Percentiles rank a stretch among this genome's conserved stretches.
phyloP scores from a whole-genome alignment of 352 stramenopile species.

The Halophytophthora batemanensis region DNA sequence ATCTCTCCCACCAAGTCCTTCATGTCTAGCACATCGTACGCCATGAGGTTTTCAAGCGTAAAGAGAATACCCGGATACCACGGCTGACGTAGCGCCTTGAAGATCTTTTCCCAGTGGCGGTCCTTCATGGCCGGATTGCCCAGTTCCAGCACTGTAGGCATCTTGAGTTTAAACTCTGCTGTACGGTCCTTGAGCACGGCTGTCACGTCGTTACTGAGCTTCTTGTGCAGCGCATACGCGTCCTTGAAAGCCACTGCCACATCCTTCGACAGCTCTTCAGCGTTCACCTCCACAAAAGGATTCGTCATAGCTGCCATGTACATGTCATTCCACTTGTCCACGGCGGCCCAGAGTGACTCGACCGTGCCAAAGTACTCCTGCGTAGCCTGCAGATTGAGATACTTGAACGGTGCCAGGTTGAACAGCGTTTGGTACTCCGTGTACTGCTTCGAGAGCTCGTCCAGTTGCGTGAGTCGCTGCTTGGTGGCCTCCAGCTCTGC shows the following conservation, averaged over 20 bases:
- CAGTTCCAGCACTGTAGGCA: constrained; percentile 91
- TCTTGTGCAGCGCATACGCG: constrained; percentile 89
- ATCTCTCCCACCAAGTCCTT: constrained; percentile 86
- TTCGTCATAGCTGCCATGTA: constrained; percentile 76
- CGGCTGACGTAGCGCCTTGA: constrained; percentile 84
- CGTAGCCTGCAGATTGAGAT: constrained; percentile 85
- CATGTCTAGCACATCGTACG: constrained; percentile 86
- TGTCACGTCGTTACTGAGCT: constrained; percentile 89
- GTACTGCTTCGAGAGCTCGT: constrained; percentile 90
- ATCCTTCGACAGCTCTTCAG: constrained; percentile 87
- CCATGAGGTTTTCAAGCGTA: constrained; percentile 86
- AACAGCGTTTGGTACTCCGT: constrained; percentile 92
- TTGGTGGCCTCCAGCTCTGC: constrained; percentile 79
- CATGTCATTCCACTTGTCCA: constrained; percentile 88
- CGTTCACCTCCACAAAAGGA: constrained; percentile 85
- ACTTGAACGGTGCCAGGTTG: constrained; percentile 86
- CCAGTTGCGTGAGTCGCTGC: constrained; percentile 76
- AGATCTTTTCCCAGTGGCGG: constrained; percentile 94
- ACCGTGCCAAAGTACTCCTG: constrained; percentile 86
- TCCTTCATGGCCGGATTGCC: constrained; percentile 92
- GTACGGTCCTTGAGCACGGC: constrained; percentile 85
- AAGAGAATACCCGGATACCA: constrained; percentile 90
- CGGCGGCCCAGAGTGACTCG: constrained; percentile 78
- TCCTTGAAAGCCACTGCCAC: constrained; percentile 87
- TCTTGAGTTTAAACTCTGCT: constrained; percentile 88